These are phyloP conservation scores for Candida tibetensis DNA, from an alignment of 805 yeast species.

Conservation along the genomic window DNA sequence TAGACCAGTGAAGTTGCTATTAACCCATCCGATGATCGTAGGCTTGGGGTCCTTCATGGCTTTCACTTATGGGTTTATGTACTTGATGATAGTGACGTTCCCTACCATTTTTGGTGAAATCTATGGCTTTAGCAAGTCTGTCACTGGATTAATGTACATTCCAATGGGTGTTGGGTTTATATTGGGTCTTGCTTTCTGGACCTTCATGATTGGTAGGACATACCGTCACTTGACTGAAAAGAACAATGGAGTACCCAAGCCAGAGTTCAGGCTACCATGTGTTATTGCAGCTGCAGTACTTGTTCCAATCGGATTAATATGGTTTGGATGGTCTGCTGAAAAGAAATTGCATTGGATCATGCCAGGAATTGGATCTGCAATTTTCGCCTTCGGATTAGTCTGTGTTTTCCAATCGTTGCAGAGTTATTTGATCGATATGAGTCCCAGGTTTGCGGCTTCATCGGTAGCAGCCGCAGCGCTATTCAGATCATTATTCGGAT, in stretches of 20 bases:
- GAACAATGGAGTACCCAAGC: conserved; percentile 55
- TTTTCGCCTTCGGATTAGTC: conserved; percentile 58
- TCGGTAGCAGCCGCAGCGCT: conserved; percentile 68
- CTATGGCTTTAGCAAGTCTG: conserved; percentile 48
- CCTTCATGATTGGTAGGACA: conserved; percentile 39
- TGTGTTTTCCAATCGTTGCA: conserved; percentile 69
- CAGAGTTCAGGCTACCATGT: conserved; percentile 58
- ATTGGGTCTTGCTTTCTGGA: conserved; percentile 50
- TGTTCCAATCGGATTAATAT: conserved; percentile 58
- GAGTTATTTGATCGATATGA: conserved; percentile 68
- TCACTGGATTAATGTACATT: conserved; percentile 57
- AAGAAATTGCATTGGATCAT: conserved; percentile 57
- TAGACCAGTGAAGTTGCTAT: conserved; percentile 53
- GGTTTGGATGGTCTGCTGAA: conserved; percentile 74
- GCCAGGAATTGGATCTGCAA: conserved; percentile 58
- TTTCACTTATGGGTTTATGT: conserved; percentile 63
- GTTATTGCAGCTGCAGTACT: conserved; percentile 48
- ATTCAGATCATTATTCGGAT: conserved; percentile 65
- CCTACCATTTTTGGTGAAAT: conserved; percentile 48
- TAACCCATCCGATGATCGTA: conserved; percentile 60
- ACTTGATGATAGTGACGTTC: conserved; percentile 59
- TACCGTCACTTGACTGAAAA: conserved; percentile 35
- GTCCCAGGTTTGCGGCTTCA: conserved; percentile 66
- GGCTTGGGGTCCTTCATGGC: conserved; percentile 66
- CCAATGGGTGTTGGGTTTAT: conserved; percentile 56